Evolutionary conservation across 2,329 filamentous ascomycete genomes (phyloP), one percentile per base, ranked within the genome.

Genomic region (Phialemonium atrogriseum): DNA sequence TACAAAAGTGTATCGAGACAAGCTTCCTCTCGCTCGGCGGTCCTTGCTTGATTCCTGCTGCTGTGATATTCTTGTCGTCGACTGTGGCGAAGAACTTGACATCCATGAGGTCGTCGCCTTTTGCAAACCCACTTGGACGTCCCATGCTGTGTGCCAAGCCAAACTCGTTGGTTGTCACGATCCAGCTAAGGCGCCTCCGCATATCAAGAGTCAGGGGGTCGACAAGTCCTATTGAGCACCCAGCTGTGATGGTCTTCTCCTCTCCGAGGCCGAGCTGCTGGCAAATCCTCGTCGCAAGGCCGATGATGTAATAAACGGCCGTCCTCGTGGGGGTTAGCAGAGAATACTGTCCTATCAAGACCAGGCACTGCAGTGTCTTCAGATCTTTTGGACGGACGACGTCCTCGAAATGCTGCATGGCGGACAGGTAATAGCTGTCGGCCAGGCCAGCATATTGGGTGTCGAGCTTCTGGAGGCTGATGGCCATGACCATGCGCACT

Each of bases 391-490:
- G 78, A 32, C 80, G 78, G 33, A 96, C 72, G 9, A 93, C 79
- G 3, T 77, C 76, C 54, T 95, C 84, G 39, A 96, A 77, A 46
- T 80, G 80, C 39, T 80, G 77, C 61, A 96, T 78, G 5, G 89
- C 89, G 15, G 88, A 84, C 14, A 95, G 70, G 50, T 95, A 96
- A 59, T 94, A 96, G 51, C 86, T 88, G 57, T 96, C 89, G 18
- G 91, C 89, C 17, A 96, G 65, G 15, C 88, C 88, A n/a, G 88
- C 87, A 55, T 91, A 96, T 42, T 84, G 79, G 0, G 80, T 75
- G 51, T 88, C 85, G 48, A 95, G 70, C 56, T 93, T 94, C 57
- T 96, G 89, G 57, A 96, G 73, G 53, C 86, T 89, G 49, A 95
- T 94, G 18, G 91, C 89, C 49, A 96, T 78, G 32, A 95, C 85